Conservation (phyloP, 352 stramenopile species). For the Pythium myriotylum region DNA sequence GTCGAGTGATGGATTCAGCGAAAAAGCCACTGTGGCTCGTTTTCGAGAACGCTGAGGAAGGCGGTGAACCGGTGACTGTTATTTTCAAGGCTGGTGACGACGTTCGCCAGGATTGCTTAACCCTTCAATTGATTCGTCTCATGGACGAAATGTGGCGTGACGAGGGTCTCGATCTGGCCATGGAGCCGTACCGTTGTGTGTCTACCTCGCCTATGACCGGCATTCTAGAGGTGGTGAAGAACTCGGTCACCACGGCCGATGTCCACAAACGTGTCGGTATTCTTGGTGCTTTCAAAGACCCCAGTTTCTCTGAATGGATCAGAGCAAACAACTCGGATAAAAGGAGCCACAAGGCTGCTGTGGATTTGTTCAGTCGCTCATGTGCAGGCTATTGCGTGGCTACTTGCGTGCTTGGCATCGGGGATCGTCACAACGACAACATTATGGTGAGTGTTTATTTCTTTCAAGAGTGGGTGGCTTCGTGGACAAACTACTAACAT, state of each 20-base stretch:
- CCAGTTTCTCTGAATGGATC: conserved; percentile 87
- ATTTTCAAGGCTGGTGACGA: conserved; percentile 96
- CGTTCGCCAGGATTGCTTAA: conserved; percentile 95
- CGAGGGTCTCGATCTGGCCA: conserved; percentile 89
- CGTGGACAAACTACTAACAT: too few relatives aligned
- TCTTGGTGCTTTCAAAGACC: conserved; percentile 83
- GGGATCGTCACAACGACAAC: conserved; percentile 96
- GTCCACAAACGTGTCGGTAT: conserved; percentile 87
- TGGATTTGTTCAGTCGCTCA: conserved; percentile 89
- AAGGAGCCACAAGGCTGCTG: conserved; percentile 57
- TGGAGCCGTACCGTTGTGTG: conserved; percentile 93
- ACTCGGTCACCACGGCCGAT: conserved; percentile 94
- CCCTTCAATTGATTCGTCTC: conserved; percentile 90
- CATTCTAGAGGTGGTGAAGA: conserved; percentile 91
- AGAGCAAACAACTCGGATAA: conserved; percentile 74
- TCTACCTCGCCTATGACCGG: conserved; percentile 90
- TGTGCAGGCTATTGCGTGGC: conserved; percentile 93
- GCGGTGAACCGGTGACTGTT: conserved; percentile 77
- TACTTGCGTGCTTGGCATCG: conserved; percentile 94
- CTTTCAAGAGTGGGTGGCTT: background rate
- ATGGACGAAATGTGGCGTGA: conserved; percentile 95
- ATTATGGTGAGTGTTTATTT: conserved; percentile 83
- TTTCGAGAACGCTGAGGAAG: conserved; percentile 84
- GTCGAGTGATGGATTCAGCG: conserved; percentile 90
- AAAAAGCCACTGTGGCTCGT: conserved; percentile 90